phyloP scores from a whole-genome alignment of 768 basidiomycete genomes.

The Auricularia sp. region DNA sequence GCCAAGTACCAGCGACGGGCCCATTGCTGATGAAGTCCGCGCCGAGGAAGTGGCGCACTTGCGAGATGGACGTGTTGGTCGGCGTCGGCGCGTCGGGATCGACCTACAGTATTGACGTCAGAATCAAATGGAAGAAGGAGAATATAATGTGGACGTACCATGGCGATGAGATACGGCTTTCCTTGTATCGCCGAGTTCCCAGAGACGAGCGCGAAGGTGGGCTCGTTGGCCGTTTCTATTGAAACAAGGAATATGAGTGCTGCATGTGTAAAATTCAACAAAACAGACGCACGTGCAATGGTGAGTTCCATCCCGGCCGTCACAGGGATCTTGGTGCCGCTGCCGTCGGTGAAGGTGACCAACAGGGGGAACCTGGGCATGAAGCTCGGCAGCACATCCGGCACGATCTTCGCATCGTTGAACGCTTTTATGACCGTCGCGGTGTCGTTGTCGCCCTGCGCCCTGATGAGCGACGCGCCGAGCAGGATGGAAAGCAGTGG shows the following conservation, averaged over 20 bases:
- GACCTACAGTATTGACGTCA: slow-evolving; percentile 7
- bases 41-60: slow-evolving; percentile 33
- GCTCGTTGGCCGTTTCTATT: not conserved
- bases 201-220: too few relatives aligned
- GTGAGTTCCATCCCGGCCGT: not conserved
- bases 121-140: not conserved
- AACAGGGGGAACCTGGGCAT: not conserved
- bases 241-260: not conserved
- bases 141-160: not conserved
- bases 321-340: not conserved
- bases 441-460: too few relatives aligned
- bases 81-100: slow-evolving; percentile 48
- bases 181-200: too few relatives aligned
- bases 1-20: not conserved
- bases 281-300: not conserved
- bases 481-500: too few relatives aligned
- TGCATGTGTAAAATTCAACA: not conserved
- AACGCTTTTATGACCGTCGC: not conserved
- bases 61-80: slow-evolving; percentile 29
- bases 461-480: too few relatives aligned
- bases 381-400: not conserved
- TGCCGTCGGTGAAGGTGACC: not conserved
- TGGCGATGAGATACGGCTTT: not conserved
- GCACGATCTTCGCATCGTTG: not conserved
- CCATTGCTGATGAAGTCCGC: slow-evolving; percentile 2